Conservation (phyloP, 2,329 filamentous ascomycete genomes). For the Pseudodiploospora longispora region DNA sequence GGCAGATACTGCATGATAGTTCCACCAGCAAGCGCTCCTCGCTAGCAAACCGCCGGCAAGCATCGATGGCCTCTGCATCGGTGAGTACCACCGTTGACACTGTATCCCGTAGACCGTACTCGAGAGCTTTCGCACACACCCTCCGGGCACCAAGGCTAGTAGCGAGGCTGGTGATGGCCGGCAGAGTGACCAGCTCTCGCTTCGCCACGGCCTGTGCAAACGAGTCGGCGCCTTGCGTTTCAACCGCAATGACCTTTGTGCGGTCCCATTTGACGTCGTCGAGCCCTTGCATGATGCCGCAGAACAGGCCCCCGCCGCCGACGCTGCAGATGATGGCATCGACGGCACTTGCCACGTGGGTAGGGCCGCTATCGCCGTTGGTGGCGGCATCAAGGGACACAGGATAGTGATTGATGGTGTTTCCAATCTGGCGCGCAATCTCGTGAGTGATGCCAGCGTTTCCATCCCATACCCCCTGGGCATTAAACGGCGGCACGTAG, state of each 20-base stretch:
- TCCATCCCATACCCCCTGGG: constrained; percentile 58
- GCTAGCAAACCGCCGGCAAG: constrained; percentile 18
- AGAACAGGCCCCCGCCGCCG: constrained; percentile 74
- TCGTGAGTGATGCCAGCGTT: constrained; percentile 48
- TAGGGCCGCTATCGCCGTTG: constrained; percentile 56
- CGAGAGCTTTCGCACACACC: constrained; percentile 46
- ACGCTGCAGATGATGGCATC: constrained; percentile 68
- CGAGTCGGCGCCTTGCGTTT: constrained; percentile 64
- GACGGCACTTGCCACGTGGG: constrained; percentile 22
- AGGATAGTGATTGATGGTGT: constrained; percentile 14
- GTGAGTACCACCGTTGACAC: constrained; percentile 19
- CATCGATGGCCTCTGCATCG: constrained; percentile 19
- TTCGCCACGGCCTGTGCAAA: constrained; percentile 49
- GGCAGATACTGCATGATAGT: constrained; percentile 20
- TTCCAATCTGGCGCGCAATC: constrained; percentile 25
- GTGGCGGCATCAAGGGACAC: constrained; percentile 48
- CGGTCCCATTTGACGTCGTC: constrained; percentile 14
- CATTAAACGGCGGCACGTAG: constrained; percentile 60
- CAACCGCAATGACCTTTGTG: constrained; percentile 56
- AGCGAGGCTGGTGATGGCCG: constrained; percentile 62
- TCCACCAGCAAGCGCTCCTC: constrained; percentile 23
- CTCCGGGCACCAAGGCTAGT: constrained; percentile 59
- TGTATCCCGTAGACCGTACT: constrained; percentile 18
- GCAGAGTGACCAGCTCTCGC: constrained; percentile 50
- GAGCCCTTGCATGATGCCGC: constrained; percentile 62